Conservation (phyloP, 75 land plant genomes). For the Cupressus sempervirens region DNA sequence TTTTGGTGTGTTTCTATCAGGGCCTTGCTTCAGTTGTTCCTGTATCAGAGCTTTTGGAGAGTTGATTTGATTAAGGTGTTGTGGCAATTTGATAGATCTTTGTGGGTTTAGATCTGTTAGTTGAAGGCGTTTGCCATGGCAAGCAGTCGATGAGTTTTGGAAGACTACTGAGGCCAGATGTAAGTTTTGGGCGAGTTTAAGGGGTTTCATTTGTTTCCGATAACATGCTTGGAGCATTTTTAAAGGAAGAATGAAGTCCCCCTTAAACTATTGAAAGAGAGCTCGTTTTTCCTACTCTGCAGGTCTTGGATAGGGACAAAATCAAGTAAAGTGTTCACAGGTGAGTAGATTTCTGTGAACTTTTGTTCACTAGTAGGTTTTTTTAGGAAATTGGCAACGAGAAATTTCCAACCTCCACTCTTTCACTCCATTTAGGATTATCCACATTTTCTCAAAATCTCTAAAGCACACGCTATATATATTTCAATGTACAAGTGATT, state of each 20-base stretch:
- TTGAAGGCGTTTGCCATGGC: neutral
- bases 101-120: neutral
- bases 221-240: too few relatives aligned
- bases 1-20: neutral
- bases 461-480: too few relatives aligned
- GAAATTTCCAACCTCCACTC: too few relatives aligned
- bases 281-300: conserved; percentile 44
- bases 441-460: too few relatives aligned
- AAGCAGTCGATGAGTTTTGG: neutral
- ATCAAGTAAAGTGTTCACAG: conserved; percentile 54
- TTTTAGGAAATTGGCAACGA: too few relatives aligned
- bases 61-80: neutral
- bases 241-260: neutral
- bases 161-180: neutral
- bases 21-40: neutral
- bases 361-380: neutral
- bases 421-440: too few relatives aligned
- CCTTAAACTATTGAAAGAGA: conserved; percentile 21
- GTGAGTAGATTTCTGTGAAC: conserved; percentile 18
- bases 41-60: neutral
- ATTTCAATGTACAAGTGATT: too few relatives aligned
- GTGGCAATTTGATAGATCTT: neutral
- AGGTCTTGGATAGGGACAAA: conserved; percentile 45
- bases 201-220: too few relatives aligned
- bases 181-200: neutral